Percentiles rank a stretch among this genome's conserved stretches.
These are phyloP conservation scores for Psilocybe cubensis DNA, from an alignment of 768 basidiomycete genomes.

Conservation along the genomic window DNA sequence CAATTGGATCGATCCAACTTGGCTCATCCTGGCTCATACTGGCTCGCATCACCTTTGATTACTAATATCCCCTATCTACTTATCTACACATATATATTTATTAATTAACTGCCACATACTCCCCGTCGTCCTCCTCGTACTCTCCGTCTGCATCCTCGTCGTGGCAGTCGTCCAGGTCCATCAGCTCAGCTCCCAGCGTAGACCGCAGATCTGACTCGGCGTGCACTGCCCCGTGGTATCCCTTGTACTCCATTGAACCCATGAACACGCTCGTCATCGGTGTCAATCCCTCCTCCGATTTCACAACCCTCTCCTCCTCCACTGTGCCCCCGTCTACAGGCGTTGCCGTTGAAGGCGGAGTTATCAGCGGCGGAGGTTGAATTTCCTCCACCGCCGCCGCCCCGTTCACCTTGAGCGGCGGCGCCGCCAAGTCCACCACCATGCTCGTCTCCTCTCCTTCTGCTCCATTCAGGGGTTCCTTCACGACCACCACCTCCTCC, in stretches of 20 bases:
- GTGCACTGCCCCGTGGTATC: conserved; percentile 24
- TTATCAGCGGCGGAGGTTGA: conserved; percentile 2
- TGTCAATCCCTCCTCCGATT: conserved; percentile 48
- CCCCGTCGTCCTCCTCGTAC: conserved; percentile 21
- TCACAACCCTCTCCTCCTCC: conserved; percentile 53
- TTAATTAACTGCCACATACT: conserved; percentile 10
- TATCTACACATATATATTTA: conserved; percentile 8
- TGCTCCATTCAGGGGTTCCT: conserved; percentile 3
- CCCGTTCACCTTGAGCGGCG: conserved; percentile 15
- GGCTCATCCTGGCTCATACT: conserved; percentile 25
- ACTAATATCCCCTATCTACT: conserved; percentile 10
- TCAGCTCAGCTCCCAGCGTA: conserved; percentile 32
- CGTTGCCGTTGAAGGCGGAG: conserved; percentile 15
- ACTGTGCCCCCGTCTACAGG: conserved; percentile 20
- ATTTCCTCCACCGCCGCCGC: background rate
- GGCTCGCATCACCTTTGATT: background rate
- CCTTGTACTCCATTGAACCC: conserved; percentile 9
- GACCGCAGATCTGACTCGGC: conserved; percentile 32
- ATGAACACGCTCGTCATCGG: conserved; percentile 15
- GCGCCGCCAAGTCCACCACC: conserved; percentile 7
- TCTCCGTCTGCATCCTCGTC: conserved; percentile 36
- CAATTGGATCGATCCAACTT: conserved; percentile 13
- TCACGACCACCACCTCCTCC: background rate
- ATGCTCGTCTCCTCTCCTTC: conserved; percentile 1
- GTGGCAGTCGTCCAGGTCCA: conserved; percentile 39